Evolutionary conservation across 176 grass and related monocot species (phyloP), one percentile per base, ranked within the genome.

Genomic region (Juncus effusus): DNA sequence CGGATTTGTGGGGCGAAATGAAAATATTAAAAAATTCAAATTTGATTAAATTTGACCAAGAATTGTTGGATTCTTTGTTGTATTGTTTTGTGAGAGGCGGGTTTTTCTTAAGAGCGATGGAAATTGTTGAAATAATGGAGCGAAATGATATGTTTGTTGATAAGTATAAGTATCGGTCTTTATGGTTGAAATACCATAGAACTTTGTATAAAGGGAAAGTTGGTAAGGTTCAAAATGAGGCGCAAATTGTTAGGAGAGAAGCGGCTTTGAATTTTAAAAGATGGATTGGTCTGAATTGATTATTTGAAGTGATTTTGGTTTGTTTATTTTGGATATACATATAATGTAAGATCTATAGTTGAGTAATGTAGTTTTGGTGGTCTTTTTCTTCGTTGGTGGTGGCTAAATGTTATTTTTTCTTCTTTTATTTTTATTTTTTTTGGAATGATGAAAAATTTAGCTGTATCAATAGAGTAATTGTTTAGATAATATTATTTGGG

Each of bases 51-150:
- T 91, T 91, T 74, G 87, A 91, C 78, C 77, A 83, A 51, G 93
- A 96, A 62, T 81, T 91, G 55, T 73, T 96, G 72, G 93, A 96
- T 66, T 91, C 85, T 42, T 72, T 96, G 36, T 61, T 96, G 77
- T 87, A 91, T 91, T 96, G 93, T 64, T 89, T 96, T 88, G 93
- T 96, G 12, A 80, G 88, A 78, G 88, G 88, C 74, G 93, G 88
- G 56, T 91, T 89, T 78, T 86, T 96, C 62, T 88, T 96, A 82
- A 70, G 93, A 66, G 93, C 93, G 44, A 91, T 91, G 85, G 85
- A 96, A 76, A 79, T 84, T 13, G 88, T 88, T 70, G 87, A 88
- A 37, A 82, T 96, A 84, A 96, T 96, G 87, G 87, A 91, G 69
- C 77, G 53, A 56, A 54, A 60, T 14, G 59, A 80, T 40, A 84